Conservation (phyloP, 148 eudicot genomes). For the Bassia scoparia region DNA sequence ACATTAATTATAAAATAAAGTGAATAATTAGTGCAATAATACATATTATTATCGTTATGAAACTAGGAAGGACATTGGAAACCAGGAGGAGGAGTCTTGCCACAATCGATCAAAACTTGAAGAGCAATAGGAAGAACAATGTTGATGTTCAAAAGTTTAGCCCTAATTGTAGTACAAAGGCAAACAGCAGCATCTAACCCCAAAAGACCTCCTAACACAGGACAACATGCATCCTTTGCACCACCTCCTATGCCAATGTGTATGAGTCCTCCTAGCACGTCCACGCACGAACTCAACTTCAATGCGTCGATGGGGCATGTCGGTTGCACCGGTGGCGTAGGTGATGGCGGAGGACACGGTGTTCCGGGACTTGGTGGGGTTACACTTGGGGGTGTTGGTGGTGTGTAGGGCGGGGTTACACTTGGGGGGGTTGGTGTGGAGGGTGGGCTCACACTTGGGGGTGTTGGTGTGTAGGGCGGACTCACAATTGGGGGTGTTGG, state of each 20-base stretch:
- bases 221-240: slow-evolving; percentile 56
- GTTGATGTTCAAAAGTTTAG: slow-evolving; percentile 50
- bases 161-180: slow-evolving; percentile 61
- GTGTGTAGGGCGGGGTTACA: slow-evolving; percentile 13
- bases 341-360: slow-evolving; percentile 18
- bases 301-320: slow-evolving; percentile 70
- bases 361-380: slow-evolving; percentile 23
- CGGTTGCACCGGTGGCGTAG: slow-evolving; percentile 11
- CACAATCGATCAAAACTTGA: slow-evolving; percentile 54
- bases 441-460: slow-evolving; percentile 2
- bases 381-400: slow-evolving; percentile 11
- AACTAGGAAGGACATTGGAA: slow-evolving; percentile 46
- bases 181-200: slow-evolving; percentile 69
- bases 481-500: slow-evolving; percentile 25
- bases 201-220: slow-evolving; percentile 50
- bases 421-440: neutral
- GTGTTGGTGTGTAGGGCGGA: slow-evolving; percentile 22
- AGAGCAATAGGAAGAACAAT: slow-evolving; percentile 66
- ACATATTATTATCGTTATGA: neutral
- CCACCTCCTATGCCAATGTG: slow-evolving; percentile 58
- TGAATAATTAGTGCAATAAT: too few species aligned
- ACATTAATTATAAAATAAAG: too few species aligned
- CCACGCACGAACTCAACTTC: slow-evolving; percentile 57
- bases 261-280: slow-evolving; percentile 55
- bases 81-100: slow-evolving; percentile 56